phyloP scores from a whole-genome alignment of 2,329 filamentous ascomycete species.

The Cercospora beticola region DNA sequence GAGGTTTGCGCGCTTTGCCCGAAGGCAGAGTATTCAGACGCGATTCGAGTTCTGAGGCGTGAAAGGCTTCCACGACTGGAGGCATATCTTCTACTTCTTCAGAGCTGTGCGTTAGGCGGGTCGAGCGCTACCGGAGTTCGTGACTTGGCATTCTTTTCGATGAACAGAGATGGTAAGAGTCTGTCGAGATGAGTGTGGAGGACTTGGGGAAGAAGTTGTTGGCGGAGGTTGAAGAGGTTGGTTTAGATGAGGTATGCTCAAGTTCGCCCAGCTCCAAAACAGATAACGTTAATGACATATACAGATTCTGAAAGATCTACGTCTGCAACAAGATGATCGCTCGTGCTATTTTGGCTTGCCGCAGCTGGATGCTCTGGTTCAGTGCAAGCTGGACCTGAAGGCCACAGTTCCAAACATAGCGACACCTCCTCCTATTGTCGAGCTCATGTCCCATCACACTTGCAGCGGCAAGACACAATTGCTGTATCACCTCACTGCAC shows the following conservation, averaged over 20 bases:
- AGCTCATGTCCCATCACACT: constrained; percentile 54
- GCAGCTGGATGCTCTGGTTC: constrained; percentile 46
- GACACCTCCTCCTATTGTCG: constrained; percentile 46
- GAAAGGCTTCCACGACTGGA: constrained; percentile 56
- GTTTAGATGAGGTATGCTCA: constrained; percentile 51
- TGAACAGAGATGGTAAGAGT: constrained; percentile 14
- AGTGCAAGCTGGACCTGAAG: constrained; percentile 18
- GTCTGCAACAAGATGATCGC: constrained; percentile 26
- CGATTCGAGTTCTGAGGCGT: constrained; percentile 51
- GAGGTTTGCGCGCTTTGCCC: constrained; percentile 54
- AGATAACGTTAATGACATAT: constrained; percentile 10
- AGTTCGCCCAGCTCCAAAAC: background rate
- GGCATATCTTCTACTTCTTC: constrained; percentile 47
- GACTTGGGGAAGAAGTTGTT: constrained; percentile 56
- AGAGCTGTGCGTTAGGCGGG: background rate
- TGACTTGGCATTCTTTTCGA: constrained; percentile 2
- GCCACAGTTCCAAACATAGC: constrained; percentile 13
- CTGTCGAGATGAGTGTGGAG: constrained; percentile 39
- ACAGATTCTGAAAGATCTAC: constrained; percentile 45
- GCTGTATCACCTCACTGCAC: constrained; percentile 56
- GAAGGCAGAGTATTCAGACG: constrained; percentile 54
- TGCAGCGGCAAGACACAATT: constrained; percentile 60
- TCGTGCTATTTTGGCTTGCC: constrained; percentile 44
- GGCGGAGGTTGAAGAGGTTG: constrained; percentile 50
- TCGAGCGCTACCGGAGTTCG: background rate